Percentiles rank a stretch among this genome's conserved stretches.
Evolutionary conservation across 1,284 basidiomycete species (phyloP).

Genomic region (Apiotrichum gracile): DNA sequence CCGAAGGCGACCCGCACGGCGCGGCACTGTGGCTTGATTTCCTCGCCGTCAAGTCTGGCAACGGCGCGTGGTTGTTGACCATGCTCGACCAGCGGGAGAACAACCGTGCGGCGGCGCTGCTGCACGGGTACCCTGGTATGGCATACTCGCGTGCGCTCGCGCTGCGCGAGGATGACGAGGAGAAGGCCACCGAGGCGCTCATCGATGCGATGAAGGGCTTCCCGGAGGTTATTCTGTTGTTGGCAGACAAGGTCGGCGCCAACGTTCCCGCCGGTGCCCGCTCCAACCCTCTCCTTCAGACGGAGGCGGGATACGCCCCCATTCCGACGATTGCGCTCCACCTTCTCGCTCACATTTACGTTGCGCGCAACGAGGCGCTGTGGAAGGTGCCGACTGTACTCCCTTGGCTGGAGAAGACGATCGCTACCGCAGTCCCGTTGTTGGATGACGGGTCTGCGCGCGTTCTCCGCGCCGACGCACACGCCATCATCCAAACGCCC

Average conservation of each 20-base stretch:
- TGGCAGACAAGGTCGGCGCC: conserved; percentile 77
- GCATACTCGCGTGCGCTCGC: conserved; percentile 69
- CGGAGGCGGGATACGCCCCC: conserved; percentile 61
- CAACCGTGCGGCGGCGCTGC: conserved; percentile 47
- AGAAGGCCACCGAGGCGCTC: conserved; percentile 61
- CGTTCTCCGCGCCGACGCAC: conserved; percentile 27
- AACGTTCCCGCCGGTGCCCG: conserved; percentile 58
- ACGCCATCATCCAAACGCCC: conserved; percentile 45
- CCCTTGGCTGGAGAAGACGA: conserved; percentile 62
- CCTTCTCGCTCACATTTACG: conserved; percentile 79
- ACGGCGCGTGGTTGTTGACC: conserved; percentile 70
- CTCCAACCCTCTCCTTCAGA: conserved; percentile 58
- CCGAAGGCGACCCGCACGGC: conserved; percentile 77
- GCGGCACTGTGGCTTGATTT: conserved; percentile 76
- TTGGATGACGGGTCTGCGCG: conserved; percentile 24
- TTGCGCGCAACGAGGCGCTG: conserved; percentile 62
- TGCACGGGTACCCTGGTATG: conserved; percentile 71
- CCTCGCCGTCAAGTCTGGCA: conserved; percentile 70
- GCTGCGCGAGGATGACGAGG: conserved; percentile 57
- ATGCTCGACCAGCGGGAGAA: conserved; percentile 50
- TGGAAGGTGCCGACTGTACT: conserved; percentile 70
- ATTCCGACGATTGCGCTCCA: conserved; percentile 49
- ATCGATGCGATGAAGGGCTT: conserved; percentile 67
- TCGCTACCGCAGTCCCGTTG: conserved; percentile 19
- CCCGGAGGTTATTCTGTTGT: conserved; percentile 68